Conservation (phyloP, 2,329 filamentous ascomycete species). For the Botrytis pseudocinerea region DNA sequence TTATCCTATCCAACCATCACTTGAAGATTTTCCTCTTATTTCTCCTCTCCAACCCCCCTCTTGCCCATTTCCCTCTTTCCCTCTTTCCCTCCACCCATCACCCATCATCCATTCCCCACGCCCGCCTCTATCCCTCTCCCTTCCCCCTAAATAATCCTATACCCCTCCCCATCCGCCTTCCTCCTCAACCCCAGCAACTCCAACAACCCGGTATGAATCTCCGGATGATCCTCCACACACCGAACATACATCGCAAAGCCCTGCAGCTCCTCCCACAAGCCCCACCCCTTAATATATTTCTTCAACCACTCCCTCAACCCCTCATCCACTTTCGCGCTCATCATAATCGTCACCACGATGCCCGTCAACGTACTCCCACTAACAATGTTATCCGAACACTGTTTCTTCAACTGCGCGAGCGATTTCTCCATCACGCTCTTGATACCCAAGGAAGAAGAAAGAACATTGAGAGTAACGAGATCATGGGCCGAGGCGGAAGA, state of each 20-base stretch:
- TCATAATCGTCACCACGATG: constrained; percentile 28
- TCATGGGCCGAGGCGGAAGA: constrained; percentile 28
- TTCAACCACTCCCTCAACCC: constrained; percentile 32
- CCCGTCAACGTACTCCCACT: constrained; percentile 18
- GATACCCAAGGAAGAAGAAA: constrained; percentile 28
- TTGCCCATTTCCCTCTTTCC: no score
- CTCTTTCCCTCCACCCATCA: no score
- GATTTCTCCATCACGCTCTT: constrained; percentile 31
- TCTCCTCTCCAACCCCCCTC: background rate
- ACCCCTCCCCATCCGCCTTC: constrained; percentile 22
- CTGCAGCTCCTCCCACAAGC: constrained; percentile 5
- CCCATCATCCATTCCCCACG: no score
- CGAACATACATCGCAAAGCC: background rate
- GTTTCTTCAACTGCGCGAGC: constrained; percentile 28
- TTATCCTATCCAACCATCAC: no score
- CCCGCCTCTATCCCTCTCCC: no score
- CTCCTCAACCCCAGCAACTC: constrained; percentile 27
- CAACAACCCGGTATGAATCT: constrained; percentile 24
- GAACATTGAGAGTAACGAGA: constrained; percentile 35
- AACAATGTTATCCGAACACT: constrained; percentile 18
- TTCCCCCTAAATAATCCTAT: constrained; percentile 26
- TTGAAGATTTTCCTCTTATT: background rate
- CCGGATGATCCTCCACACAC: constrained; percentile 24
- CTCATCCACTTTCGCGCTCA: constrained; percentile 33
- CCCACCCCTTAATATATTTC: constrained; percentile 25